Evolutionary conservation across 108 stramenopile genomes (phyloP).

Genomic region (Cylindrotheca fusiformis): DNA sequence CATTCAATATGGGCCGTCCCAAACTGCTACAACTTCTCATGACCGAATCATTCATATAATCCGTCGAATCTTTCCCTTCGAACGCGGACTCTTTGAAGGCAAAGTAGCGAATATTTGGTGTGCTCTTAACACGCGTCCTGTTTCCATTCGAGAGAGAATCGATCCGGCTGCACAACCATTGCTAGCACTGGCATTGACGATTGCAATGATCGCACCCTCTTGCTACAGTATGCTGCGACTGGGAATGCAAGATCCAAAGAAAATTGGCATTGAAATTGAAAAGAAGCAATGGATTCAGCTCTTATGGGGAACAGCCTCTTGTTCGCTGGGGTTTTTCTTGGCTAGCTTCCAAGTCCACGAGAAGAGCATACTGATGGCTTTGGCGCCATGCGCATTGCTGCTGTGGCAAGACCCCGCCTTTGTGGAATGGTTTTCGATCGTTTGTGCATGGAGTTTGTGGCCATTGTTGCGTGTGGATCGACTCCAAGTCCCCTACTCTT

Average conservation of each 20-base stretch:
- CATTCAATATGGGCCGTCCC: constrained; percentile 29
- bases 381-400: constrained; percentile 76
- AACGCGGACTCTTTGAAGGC: constrained; percentile 93
- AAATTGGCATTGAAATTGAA: not conserved
- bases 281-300: constrained; percentile 39
- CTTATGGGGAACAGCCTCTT: constrained; percentile 51
- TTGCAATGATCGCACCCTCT: constrained; percentile 46
- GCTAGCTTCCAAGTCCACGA: constrained; percentile 96
- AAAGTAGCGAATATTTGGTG: constrained; percentile 96
- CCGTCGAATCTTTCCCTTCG: constrained; percentile 85
- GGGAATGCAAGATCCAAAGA: constrained; percentile 15
- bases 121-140: constrained; percentile 61
- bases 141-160: constrained; percentile 64
- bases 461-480: constrained; percentile 69
- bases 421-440: constrained; percentile 63
- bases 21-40: constrained; percentile 9
- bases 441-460: constrained; percentile 71
- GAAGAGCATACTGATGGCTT: constrained; percentile 86
- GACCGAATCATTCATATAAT: constrained; percentile 58
- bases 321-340: constrained; percentile 88
- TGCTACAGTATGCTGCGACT: constrained; percentile 46
- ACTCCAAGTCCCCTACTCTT: constrained; percentile 60
- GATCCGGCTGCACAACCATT: constrained; percentile 45
- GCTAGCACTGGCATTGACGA: constrained; percentile 47
- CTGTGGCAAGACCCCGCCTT: constrained; percentile 47